phyloP scores from a whole-genome alignment of 2,329 filamentous ascomycete species.

The Diaporthe ilicicola region DNA sequence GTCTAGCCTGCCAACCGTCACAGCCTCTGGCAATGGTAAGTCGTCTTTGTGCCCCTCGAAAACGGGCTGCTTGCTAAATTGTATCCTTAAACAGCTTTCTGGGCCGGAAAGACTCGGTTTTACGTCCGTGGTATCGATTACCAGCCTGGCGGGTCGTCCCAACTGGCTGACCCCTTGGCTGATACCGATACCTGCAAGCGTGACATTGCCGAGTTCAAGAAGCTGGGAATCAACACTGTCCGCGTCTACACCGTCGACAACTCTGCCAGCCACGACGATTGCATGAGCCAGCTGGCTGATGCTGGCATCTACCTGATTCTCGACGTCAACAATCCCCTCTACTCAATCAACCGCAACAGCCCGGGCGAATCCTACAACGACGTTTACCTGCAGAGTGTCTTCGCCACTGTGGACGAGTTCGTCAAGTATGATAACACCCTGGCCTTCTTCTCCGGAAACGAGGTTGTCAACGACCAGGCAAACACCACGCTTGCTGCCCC shows the following conservation, averaged over 20 bases:
- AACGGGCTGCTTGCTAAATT: not conserved
- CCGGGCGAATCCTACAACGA: conserved; percentile 86
- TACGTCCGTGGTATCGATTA: conserved; percentile 70
- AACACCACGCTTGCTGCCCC: conserved; percentile 72
- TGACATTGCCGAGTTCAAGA: conserved; percentile 83
- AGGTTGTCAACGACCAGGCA: conserved; percentile 76
- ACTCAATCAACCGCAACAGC: conserved; percentile 82
- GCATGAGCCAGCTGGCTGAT: conserved; percentile 82
- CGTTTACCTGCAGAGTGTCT: conserved; percentile 83
- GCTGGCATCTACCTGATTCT: conserved; percentile 93
- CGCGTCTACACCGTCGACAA: conserved; percentile 96
- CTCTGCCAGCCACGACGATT: conserved; percentile 79
- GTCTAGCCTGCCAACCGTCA: conserved; percentile 57
- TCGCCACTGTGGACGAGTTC: conserved; percentile 88
- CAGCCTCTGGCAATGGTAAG: conserved; percentile 66
- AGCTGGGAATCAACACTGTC: conserved; percentile 88
- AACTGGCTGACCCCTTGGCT: conserved; percentile 76
- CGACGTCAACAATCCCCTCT: conserved; percentile 89
- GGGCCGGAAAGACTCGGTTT: conserved; percentile 60
- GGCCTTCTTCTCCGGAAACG: conserved; percentile 85
- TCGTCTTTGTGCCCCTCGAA: not conserved
- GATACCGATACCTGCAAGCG: conserved; percentile 76
- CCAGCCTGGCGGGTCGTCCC: conserved; percentile 67
- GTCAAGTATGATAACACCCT: conserved; percentile 85
- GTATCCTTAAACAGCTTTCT: conserved; percentile 58